Evolutionary conservation across 192 early-diverging fungal species (phyloP).

Genomic region (Chytriomyces sp.): DNA sequence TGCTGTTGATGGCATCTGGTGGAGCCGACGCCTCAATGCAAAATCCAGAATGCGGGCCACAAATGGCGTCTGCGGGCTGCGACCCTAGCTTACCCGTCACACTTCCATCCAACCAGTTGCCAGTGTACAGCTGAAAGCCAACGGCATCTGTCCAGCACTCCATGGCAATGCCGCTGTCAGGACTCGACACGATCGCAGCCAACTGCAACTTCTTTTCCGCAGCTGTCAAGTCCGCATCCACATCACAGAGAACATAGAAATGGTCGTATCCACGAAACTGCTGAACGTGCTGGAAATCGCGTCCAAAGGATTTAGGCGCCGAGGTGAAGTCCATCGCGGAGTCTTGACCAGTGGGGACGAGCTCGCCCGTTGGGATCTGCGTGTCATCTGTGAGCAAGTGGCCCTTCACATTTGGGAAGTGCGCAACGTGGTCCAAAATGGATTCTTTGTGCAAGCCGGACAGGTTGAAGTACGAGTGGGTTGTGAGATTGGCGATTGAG

Average conservation of each 20-base stretch:
- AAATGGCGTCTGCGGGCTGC: constrained; percentile 37
- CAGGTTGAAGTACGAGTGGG: constrained; percentile 89
- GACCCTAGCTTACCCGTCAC: constrained; percentile 46
- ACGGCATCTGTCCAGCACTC: constrained; percentile 68
- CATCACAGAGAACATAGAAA: constrained; percentile 70
- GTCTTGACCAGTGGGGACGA: constrained; percentile 42
- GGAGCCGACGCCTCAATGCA: constrained; percentile 57
- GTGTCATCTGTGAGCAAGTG: constrained; percentile 57
- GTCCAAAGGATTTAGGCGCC: constrained; percentile 54
- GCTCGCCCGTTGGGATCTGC: constrained; percentile 74
- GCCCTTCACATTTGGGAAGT: constrained; percentile 49
- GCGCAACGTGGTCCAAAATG: constrained; percentile 54
- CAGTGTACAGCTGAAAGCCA: constrained; percentile 85
- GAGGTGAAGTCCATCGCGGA: constrained; percentile 61
- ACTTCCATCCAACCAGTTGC: constrained; percentile 64
- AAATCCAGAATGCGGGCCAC: constrained; percentile 65
- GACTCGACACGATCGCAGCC: constrained; percentile 54
- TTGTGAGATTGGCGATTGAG: constrained; percentile 74
- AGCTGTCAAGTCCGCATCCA: background rate
- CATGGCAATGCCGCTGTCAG: constrained; percentile 64
- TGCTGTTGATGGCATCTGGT: constrained; percentile 50
- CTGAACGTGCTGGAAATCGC: constrained; percentile 54
- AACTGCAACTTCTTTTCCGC: background rate
- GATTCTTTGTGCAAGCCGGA: constrained; percentile 61
- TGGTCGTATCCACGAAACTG: constrained; percentile 81